phyloP scores from a whole-genome alignment of 2,329 filamentous ascomycete species.

The Botrytis hyacinthi region DNA sequence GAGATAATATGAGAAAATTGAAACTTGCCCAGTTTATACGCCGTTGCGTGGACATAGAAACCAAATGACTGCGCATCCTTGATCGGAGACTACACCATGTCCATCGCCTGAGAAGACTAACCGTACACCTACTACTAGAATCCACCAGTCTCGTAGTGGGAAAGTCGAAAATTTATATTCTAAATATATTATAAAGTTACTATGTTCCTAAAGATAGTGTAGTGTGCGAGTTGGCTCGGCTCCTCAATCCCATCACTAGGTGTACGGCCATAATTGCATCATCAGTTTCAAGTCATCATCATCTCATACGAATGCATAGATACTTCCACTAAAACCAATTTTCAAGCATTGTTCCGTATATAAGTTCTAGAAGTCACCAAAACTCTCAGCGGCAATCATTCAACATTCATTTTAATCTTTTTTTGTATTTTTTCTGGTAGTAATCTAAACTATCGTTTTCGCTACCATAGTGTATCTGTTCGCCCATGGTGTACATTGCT shows the following conservation, averaged over 20 bases:
- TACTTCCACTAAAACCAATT: accelerated
- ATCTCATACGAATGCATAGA: accelerated
- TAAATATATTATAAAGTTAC: too few relatives aligned
- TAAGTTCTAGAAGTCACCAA: not conserved
- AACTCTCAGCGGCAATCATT: not conserved
- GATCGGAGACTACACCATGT: not conserved
- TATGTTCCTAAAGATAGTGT: too few relatives aligned
- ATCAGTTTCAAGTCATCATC: too few relatives aligned
- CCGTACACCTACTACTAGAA: too few relatives aligned
- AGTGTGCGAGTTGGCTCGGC: too few relatives aligned
- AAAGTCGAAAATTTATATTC: too few relatives aligned
- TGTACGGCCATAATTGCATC: too few relatives aligned
- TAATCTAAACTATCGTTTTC: not conserved
- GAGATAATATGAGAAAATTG: not conserved
- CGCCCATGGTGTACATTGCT: not conserved
- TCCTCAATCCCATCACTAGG: too few relatives aligned
- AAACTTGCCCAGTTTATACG: too few relatives aligned
- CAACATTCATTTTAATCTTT: not conserved
- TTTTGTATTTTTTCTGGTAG: not conserved
- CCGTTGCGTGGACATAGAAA: not conserved
- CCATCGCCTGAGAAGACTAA: too few relatives aligned
- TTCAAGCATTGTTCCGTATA: not conserved
- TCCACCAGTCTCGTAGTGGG: too few relatives aligned
- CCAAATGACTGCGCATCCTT: not conserved
- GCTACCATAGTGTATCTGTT: not conserved